Percentiles rank a stretch among this genome's conserved stretches.
Evolutionary conservation across 1,139 yeast species (phyloP).

Genomic region (Meyerozyma guilliermondii): DNA sequence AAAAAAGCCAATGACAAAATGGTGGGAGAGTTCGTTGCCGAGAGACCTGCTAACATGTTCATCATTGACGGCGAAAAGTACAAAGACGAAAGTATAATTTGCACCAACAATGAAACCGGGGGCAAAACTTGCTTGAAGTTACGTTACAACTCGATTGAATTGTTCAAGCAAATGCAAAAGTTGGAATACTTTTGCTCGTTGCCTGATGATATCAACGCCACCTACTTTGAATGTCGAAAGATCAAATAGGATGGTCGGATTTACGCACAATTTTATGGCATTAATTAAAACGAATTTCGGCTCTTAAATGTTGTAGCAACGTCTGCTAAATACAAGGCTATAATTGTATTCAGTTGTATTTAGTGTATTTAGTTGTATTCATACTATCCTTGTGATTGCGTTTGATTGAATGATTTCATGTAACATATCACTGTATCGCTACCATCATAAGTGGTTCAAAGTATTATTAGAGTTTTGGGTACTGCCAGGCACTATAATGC

Average conservation of each 20-base stretch:
- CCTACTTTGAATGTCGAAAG: conserved; percentile 45
- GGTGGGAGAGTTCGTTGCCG: conserved; percentile 17
- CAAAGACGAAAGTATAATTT: conserved; percentile 35
- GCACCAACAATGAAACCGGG: conserved; percentile 35
- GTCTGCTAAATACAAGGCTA: too few species aligned
- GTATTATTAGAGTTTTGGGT: too few species aligned
- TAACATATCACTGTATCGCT: too few species aligned
- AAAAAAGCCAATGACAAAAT: conserved; percentile 11
- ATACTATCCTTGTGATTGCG: too few species aligned
- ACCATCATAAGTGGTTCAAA: too few species aligned
- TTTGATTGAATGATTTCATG: too few species aligned
- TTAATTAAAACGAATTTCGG: neutral
- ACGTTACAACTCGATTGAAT: conserved; percentile 30
- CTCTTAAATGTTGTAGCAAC: too few species aligned
- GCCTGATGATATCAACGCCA: conserved; percentile 38
- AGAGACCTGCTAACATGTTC: conserved; percentile 30
- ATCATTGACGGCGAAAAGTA: conserved; percentile 43
- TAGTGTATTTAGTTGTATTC: too few species aligned
- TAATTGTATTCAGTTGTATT: too few species aligned
- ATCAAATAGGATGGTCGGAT: conserved; percentile 16
- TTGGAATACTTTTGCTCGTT: conserved; percentile 40
- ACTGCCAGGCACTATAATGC: neutral
- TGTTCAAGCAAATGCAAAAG: conserved; percentile 44
- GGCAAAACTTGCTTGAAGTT: conserved; percentile 44
- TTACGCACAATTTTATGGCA: neutral